Conservation (phyloP, 2,329 filamentous ascomycete species). For the Neopestalotiopsis sp. region DNA sequence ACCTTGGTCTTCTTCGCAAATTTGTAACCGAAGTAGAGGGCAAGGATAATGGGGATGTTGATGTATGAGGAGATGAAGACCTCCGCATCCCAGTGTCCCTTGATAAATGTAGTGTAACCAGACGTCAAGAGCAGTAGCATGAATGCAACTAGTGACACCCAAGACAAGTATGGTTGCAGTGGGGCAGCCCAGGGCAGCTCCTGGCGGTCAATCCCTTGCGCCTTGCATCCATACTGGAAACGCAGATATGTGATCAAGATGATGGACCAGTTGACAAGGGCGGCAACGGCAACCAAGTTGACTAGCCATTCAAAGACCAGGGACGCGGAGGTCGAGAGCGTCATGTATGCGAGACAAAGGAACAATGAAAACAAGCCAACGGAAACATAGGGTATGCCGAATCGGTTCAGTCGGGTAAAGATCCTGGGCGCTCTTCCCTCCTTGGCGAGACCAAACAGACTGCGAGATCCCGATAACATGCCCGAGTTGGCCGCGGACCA, state of each 20-base stretch:
- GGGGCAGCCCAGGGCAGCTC: constrained; percentile 33
- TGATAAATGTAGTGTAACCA: constrained; percentile 35
- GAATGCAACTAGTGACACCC: constrained; percentile 27
- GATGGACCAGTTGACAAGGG: constrained; percentile 31
- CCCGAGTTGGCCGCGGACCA: constrained; percentile 49
- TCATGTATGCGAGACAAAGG: constrained; percentile 21
- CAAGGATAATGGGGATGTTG: constrained; percentile 31
- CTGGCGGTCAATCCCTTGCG: constrained; percentile 30
- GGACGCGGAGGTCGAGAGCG: constrained; percentile 25
- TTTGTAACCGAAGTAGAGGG: constrained; percentile 28
- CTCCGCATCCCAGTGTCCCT: constrained; percentile 38
- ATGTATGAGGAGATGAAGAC: constrained; percentile 43
- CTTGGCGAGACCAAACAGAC: constrained; percentile 52
- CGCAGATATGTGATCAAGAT: constrained; percentile 31
- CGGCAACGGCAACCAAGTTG: constrained; percentile 29
- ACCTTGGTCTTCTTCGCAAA: constrained; percentile 14
- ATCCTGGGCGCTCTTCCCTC: constrained; percentile 52
- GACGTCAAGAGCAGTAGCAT: constrained; percentile 31
- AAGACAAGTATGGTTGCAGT: constrained; percentile 34
- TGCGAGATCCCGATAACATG: constrained; percentile 51
- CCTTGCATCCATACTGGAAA: constrained; percentile 27
- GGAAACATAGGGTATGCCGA: constrained; percentile 44
- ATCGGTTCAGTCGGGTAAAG: constrained; percentile 50
- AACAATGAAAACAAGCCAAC: constrained; percentile 23
- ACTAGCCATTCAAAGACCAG: constrained; percentile 34